Evolutionary conservation across 768 basidiomycete genomes (phyloP), one percentile per base, ranked within the genome.

Genomic region (Rhodotorula kratochvilovae): DNA sequence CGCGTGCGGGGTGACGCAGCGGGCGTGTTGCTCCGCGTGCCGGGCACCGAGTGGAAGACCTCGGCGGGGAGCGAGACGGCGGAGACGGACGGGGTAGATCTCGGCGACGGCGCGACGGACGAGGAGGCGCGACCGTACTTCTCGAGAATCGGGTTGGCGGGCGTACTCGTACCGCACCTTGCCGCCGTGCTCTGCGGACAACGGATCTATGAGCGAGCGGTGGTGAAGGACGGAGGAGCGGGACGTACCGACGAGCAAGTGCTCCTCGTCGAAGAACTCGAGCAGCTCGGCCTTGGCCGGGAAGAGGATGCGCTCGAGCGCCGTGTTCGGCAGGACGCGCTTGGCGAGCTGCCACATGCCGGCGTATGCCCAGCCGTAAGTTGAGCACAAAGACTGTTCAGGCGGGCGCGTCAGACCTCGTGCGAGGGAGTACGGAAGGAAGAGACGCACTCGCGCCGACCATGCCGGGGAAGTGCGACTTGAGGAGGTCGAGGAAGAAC

Each of bases 291-390:
- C 62, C 54, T 71, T 67, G 55, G 39, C 68, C 57, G 72, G 74
- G 46, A 78, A 78, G 27, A 78, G 55, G 61, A 78, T 78, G 3
- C 77, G 64, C n/a, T 75, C 77, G 55, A 78, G 68, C 27, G 76
- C 77, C 31, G 73, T 75, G 27, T 76, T 66, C 15, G 77, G 77
- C 19, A 78, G 54, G 13, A 78, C 70, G 2, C 74, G 67, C 67
- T 77, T 78, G 27, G 72, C 72, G 16, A 78, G 54, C 50, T 71
- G 70, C 77, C 77, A 78, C 70, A 78, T 72, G 12, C 76, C 77
- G 7, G 76, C 67, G 56, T 72, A 78, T 33, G 66, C 64, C 74
- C 74, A 77, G 27, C 72, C 74, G n/a, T 78, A 77, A n/a, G 62
- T 78, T 77, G 48, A 78, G 64, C 6, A 76, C 58, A 42, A 73